Conservation (phyloP, 805 yeast genomes). For the Ogataea philodendri region DNA sequence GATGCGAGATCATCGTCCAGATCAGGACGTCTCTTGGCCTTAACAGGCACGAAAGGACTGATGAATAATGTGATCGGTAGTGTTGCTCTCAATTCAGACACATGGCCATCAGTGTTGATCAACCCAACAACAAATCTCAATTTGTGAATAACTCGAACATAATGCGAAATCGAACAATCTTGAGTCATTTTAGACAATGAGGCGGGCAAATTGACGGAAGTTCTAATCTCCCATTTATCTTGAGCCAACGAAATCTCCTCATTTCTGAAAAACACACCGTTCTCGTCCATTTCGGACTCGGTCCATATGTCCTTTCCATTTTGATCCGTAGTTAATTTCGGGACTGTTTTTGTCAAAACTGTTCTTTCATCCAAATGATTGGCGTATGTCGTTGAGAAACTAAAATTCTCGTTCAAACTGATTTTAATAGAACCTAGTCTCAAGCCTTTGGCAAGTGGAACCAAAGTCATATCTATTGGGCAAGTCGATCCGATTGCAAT, state of each 20-base stretch:
- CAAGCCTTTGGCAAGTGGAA: slow-evolving; percentile 81
- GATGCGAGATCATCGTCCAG: slow-evolving; percentile 24
- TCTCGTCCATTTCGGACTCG: slow-evolving; percentile 33
- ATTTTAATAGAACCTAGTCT: slow-evolving; percentile 71
- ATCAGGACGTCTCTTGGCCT: slow-evolving; percentile 40
- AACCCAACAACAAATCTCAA: slow-evolving; percentile 76
- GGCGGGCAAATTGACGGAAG: slow-evolving; percentile 64
- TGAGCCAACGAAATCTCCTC: slow-evolving; percentile 34
- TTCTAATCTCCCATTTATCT: slow-evolving; percentile 74
- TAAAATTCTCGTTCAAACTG: slow-evolving; percentile 62
- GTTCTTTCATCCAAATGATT: slow-evolving; percentile 63
- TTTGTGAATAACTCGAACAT: slow-evolving; percentile 85
- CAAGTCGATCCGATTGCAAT: slow-evolving; percentile 83
- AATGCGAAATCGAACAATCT: slow-evolving; percentile 71
- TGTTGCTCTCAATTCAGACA: slow-evolving; percentile 87
- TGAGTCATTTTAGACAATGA: slow-evolving; percentile 77
- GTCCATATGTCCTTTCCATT: slow-evolving; percentile 45
- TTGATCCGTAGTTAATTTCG: slow-evolving; percentile 37
- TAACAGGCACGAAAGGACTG: slow-evolving; percentile 75
- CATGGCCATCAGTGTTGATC: slow-evolving; percentile 87
- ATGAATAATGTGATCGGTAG: slow-evolving; percentile 59
- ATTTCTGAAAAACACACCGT: slow-evolving; percentile 38
- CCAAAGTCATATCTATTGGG: slow-evolving; percentile 66
- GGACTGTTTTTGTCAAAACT: slow-evolving; percentile 47
- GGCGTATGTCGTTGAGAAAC: slow-evolving; percentile 55